Evolutionary conservation across 805 yeast species (phyloP).

Genomic region (Ogataea wickerhamii): DNA sequence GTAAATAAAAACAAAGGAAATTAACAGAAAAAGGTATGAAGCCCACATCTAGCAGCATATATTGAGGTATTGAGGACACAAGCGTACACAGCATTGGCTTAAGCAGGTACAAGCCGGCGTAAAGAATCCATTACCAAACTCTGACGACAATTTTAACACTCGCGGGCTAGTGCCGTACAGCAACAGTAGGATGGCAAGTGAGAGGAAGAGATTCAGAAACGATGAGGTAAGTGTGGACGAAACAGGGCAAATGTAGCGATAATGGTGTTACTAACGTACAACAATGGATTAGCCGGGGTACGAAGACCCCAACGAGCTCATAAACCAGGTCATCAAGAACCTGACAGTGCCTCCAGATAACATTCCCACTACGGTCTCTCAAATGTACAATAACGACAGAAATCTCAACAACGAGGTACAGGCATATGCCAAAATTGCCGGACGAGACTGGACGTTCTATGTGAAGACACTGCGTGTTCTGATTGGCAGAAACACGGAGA

Average conservation of each 20-base stretch:
- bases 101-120: no score
- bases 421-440: slow-evolving; percentile 96
- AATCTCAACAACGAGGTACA: slow-evolving; percentile 77
- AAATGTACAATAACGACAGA: slow-evolving; percentile 67
- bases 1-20: slow-evolving; percentile 21
- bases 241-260: neutral
- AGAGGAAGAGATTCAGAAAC: slow-evolving; percentile 23
- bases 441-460: slow-evolving; percentile 89
- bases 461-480: slow-evolving; percentile 72
- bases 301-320: slow-evolving; percentile 60
- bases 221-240: slow-evolving; percentile 20
- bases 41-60: no score
- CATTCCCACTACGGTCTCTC: slow-evolving; percentile 65
- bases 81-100: no score
- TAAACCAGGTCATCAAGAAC: slow-evolving; percentile 70
- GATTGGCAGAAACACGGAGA: slow-evolving; percentile 83
- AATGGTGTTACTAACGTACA: neutral
- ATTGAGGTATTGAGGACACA: no score
- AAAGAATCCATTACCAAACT: no score
- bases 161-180: no score
- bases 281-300: slow-evolving; percentile 29
- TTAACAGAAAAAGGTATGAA: slow-evolving; percentile 6
- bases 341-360: slow-evolving; percentile 66
- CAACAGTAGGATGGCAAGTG: slow-evolving; percentile 19
- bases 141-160: no score